These are phyloP conservation scores for Teratosphaeriaceae sp. DNA, from an alignment of 2,329 filamentous ascomycete genomes.

Conservation along the genomic window DNA sequence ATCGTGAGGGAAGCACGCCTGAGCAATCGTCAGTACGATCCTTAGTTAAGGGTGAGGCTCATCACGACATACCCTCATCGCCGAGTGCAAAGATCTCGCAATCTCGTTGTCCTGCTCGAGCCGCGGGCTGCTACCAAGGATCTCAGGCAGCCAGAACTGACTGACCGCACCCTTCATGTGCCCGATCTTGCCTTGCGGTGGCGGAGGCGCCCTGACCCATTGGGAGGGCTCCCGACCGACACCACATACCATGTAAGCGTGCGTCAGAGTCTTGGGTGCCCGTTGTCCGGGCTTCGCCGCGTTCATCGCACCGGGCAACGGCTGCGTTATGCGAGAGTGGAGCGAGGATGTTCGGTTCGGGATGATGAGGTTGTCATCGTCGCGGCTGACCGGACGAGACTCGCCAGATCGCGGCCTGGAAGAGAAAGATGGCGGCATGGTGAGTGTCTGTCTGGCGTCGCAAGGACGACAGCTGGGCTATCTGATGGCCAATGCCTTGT, in stretches of 20 bases:
- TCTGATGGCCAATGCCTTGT: not conserved
- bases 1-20: slow-evolving; percentile 98
- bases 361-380: slow-evolving; percentile 77
- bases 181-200: slow-evolving; percentile 89
- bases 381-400: slow-evolving; percentile 64
- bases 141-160: slow-evolving; percentile 98
- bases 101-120: slow-evolving; percentile 98
- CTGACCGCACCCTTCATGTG: slow-evolving; percentile 99
- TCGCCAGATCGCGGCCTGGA: slow-evolving; percentile 43
- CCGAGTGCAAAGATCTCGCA: slow-evolving; percentile 81
- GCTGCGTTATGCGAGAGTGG: slow-evolving; percentile 94
- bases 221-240: slow-evolving; percentile 95
- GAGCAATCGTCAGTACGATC: slow-evolving; percentile 23
- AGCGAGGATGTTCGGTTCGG: slow-evolving; percentile 95
- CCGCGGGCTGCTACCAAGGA: slow-evolving; percentile 90
- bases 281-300: slow-evolving; percentile 71
- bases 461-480: not conserved
- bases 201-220: slow-evolving; percentile 93
- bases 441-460: not conserved
- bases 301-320: slow-evolving; percentile 79
- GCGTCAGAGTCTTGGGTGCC: slow-evolving; percentile 93
- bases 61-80: slow-evolving; percentile 93
- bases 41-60: not conserved
- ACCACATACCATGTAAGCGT: slow-evolving; percentile 99
- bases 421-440: slow-evolving; percentile 44